Evolutionary conservation across 2,329 filamentous ascomycete genomes (phyloP).

Genomic region (Colletotrichum echinochloae): DNA sequence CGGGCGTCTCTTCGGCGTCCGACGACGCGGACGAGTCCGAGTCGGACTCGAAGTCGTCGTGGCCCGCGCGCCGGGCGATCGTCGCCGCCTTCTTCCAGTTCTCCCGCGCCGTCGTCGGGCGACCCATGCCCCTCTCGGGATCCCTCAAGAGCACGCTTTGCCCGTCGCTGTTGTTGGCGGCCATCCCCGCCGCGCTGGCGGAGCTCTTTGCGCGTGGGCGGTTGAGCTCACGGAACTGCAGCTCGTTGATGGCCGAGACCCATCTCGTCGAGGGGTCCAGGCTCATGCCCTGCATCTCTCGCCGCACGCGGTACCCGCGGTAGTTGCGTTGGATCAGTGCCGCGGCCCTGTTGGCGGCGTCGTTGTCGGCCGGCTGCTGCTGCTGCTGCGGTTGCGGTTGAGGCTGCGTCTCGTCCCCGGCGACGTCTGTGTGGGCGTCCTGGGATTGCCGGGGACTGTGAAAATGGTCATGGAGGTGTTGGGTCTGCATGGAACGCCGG

Average conservation of each 20-base stretch:
- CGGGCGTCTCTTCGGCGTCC: slow-evolving; percentile 49
- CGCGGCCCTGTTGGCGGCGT: slow-evolving; percentile 59
- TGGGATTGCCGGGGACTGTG: slow-evolving; percentile 23
- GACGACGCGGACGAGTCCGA: slow-evolving; percentile 48
- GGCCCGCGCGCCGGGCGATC: slow-evolving; percentile 78
- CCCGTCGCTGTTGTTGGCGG: slow-evolving; percentile 34
- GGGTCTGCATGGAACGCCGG: slow-evolving; percentile 51
- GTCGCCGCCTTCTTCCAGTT: slow-evolving; percentile 82
- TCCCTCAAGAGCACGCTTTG: slow-evolving; percentile 32
- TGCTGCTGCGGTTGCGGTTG: slow-evolving; percentile 18
- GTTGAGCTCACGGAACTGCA: slow-evolving; percentile 64
- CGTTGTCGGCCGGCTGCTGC: slow-evolving; percentile 31
- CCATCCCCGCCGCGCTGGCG: slow-evolving; percentile 42
- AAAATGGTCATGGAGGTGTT: slow-evolving; percentile 44
- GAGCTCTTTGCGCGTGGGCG: slow-evolving; percentile 55
- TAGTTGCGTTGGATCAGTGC: slow-evolving; percentile 77
- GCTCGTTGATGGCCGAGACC: slow-evolving; percentile 73
- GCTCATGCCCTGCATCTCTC: slow-evolving; percentile 76
- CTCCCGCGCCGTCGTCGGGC: slow-evolving; percentile 62
- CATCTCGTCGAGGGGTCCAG: slow-evolving; percentile 78
- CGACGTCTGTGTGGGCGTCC: slow-evolving; percentile 4
- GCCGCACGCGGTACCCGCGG: slow-evolving; percentile 78
- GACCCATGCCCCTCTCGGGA: slow-evolving; percentile 35
- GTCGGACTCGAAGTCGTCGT: slow-evolving; percentile 69
- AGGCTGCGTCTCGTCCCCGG: not conserved